These are phyloP conservation scores for Bruguiera parviflora DNA, from an alignment of 345 rosid species.

Conservation along the genomic window DNA sequence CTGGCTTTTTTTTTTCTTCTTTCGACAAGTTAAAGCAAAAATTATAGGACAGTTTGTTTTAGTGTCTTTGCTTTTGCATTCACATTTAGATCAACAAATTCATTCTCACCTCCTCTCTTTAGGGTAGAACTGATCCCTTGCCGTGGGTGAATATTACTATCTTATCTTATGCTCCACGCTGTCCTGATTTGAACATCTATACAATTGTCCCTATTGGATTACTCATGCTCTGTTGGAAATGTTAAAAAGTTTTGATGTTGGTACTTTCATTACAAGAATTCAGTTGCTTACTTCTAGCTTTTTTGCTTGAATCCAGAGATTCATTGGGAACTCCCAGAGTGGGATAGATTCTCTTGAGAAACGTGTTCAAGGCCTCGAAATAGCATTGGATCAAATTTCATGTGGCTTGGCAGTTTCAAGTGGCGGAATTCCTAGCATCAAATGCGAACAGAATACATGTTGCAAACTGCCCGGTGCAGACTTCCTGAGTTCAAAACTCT, in stretches of 20 bases:
- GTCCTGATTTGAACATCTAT: background rate
- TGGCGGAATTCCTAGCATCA: constrained; percentile 50
- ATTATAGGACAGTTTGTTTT: background rate
- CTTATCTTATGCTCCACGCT: background rate
- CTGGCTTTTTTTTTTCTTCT: too few relatives aligned
- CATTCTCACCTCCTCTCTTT: background rate
- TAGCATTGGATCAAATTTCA: constrained; percentile 82
- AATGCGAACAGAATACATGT: constrained; percentile 55
- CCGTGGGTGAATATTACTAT: background rate
- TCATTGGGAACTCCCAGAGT: constrained; percentile 77
- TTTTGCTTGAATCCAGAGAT: constrained; percentile 49
- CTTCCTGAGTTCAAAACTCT: constrained; percentile 76
- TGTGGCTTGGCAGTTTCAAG: constrained; percentile 58
- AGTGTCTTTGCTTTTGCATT: background rate
- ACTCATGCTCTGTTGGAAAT: constrained; percentile 2
- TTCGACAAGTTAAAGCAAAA: background rate
- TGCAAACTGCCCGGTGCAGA: constrained; percentile 85
- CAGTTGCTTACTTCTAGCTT: constrained; percentile 16
- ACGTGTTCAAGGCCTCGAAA: constrained; percentile 82
- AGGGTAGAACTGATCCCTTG: background rate
- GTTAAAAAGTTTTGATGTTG: background rate
- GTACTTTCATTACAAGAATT: background rate
- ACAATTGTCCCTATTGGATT: background rate
- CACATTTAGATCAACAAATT: background rate
- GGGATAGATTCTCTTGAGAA: constrained; percentile 80